Base-by-base conservation (phyloP, 169 alveolate genomes). In the Pseudocohnilembus persalinus region DNA sequence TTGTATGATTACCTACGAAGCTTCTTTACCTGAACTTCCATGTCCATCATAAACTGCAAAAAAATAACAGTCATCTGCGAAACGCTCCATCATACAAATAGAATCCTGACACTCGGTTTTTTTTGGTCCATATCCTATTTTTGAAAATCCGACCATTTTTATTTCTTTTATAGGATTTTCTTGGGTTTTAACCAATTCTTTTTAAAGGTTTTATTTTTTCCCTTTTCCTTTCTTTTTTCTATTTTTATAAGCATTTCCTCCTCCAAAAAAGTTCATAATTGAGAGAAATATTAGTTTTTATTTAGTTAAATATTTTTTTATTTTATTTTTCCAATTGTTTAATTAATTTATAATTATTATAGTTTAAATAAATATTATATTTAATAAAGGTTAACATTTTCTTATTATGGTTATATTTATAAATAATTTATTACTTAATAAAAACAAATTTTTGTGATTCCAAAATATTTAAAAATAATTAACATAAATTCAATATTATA, bases 1-100 rank as follows among this genome's bases (percentile, higher is more conserved):
- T n/a, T n/a, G 20, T 49, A 11, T 49, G 20, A 20, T 49, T 49
- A 49, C 68, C 20, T 49, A 20, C 20, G 89, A 80, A 80, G 89
- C 94, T 85, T 91, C 92, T 81, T 88, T 91, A 27, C 95, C 95
- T 28, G 86, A 82, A 35, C 88, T 86, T 4, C 95, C 95, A 84
- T 91, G 95, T 0, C 95, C 95, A 76, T 91, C 95, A 77, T 88
- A 91, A 0, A 91, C 93, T 80, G 92, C 95, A 82, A 73, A 91
- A 79, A 85, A 91, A 74, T 87, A 72, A 77, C 88, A 82, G 16
- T 81, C 91, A 64, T 87, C 88, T 31, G 73, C 63, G 30, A 87
- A 77, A 76, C 82, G 76, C 29, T 87, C 91, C 76, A 82, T 82
- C n/a, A 83, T 82, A 72, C 88, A 87, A 35, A 75, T 64, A 6